Evolutionary conservation across 805 yeast genomes (phyloP).

Genomic region (Kregervanrija fluxuum): DNA sequence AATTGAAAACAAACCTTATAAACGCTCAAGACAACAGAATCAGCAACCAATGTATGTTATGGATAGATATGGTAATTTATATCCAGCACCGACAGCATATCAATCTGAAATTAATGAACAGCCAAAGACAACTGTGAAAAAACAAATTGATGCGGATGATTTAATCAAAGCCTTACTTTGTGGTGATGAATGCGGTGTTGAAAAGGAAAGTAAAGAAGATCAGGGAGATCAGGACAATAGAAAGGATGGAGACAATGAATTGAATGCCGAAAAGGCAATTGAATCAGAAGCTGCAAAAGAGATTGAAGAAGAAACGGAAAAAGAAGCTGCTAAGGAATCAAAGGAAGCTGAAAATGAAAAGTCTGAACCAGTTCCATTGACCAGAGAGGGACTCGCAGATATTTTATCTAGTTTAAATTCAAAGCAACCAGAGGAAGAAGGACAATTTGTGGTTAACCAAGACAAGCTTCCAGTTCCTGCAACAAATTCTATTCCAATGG

Average conservation of each 20-base stretch:
- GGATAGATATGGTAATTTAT: conserved; percentile 9
- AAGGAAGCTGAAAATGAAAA: background rate
- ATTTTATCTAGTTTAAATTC: conserved; percentile 3
- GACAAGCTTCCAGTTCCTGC: background rate
- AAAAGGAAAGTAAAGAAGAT: background rate
- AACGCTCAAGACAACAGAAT: too few species aligned
- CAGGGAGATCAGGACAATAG: background rate
- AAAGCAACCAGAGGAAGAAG: background rate
- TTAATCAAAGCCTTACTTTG: conserved; percentile 6
- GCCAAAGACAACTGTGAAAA: background rate
- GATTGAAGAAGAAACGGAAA: background rate
- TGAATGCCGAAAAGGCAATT: background rate
- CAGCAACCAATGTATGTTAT: conserved; percentile 6
- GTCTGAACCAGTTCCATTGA: conserved; percentile 3
- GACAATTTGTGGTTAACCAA: background rate
- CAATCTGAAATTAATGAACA: background rate
- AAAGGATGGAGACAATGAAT: background rate
- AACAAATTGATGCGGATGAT: conserved; percentile 6
- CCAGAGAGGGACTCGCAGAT: conserved; percentile 8
- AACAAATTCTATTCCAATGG: background rate
- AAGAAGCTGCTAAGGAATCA: background rate
- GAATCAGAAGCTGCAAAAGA: conserved; percentile 2
- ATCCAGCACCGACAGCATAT: conserved; percentile 4
- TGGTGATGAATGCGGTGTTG: conserved; percentile 1
- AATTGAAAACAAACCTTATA: too few species aligned